phyloP scores from a whole-genome alignment of 352 stramenopile species.

The Elongisporangium prolatum region DNA sequence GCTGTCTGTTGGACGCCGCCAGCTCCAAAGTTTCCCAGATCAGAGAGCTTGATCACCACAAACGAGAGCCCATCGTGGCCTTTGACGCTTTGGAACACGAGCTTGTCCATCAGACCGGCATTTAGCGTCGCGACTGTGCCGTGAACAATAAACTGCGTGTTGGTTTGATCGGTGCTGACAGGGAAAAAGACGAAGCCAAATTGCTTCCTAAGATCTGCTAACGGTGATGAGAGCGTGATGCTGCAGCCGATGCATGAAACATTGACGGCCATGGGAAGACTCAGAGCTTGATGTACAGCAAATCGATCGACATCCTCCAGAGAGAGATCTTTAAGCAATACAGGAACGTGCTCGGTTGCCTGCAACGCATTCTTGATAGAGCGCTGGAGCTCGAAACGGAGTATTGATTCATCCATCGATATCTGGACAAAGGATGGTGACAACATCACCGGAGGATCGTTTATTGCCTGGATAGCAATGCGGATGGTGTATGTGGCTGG shows the following conservation, averaged over 20 bases:
- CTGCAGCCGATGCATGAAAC: slow-evolving; percentile 35
- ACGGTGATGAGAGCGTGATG: slow-evolving; percentile 8
- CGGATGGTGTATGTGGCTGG: slow-evolving; percentile 5
- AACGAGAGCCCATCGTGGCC: slow-evolving; percentile 31
- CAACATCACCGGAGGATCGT: slow-evolving; percentile 26
- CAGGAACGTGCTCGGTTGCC: slow-evolving; percentile 28
- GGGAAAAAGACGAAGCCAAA: slow-evolving; percentile 6
- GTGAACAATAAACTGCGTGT: slow-evolving; percentile 17
- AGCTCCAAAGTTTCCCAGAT: slow-evolving; percentile 32
- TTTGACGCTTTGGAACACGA: slow-evolving; percentile 24
- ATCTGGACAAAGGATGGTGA: slow-evolving; percentile 9
- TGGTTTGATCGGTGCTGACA: slow-evolving; percentile 2
- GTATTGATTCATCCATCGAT: neutral
- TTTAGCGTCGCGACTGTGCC: slow-evolving; percentile 31
- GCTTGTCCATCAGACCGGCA: slow-evolving; percentile 21
- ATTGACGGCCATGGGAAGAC: slow-evolving; percentile 12
- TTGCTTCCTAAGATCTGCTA: neutral
- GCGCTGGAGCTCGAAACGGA: slow-evolving; percentile 4
- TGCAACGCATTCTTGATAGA: slow-evolving; percentile 9
- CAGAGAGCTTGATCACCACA: slow-evolving; percentile 35
- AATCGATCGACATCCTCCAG: slow-evolving; percentile 21
- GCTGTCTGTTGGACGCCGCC: slow-evolving; percentile 11
- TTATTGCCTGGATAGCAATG: slow-evolving; percentile 24
- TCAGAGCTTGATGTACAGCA: neutral
- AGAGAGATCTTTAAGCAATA: slow-evolving; percentile 13